Base-by-base conservation (phyloP, 202 grass and related monocot species). In the Elaeis oleifera region DNA sequence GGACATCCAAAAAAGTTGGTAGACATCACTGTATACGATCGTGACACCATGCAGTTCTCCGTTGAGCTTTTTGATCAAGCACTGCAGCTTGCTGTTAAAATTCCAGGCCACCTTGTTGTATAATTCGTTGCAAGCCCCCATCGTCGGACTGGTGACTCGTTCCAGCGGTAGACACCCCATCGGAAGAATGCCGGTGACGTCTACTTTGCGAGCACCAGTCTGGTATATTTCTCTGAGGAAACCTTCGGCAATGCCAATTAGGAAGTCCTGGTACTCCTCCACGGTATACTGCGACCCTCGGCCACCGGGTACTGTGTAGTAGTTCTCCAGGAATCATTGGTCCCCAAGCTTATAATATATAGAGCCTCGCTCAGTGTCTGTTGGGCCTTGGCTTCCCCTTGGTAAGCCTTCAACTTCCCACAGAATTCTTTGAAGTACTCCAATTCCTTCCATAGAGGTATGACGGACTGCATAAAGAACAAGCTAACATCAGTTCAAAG, bases 241-340 rank as follows among this genome's bases (percentile, higher is more conserved):
- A 3, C 39, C 36, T 31, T 67, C 63, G 0, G 54, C 27, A 57
- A 68, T 49, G 13, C 52, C 53, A 14, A 73, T 36, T 18, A 80
- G 53, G 26, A 68, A 73, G 32, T 61, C 61, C 53, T 39, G 25
- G 44, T 80, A 74, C 57, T 74, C 54, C 11, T 62, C 23, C 32
- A 73, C 62, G 13, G 61, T 73, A 25, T 54, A 80, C 18, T 73
- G 19, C 51, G 23, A 26, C 1, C 31, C n/a, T 32, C 68, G 18
- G n/a, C 27, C 13, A 4, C 51, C 14, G 49, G 27, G 23, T 27
- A 14, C 6, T 5, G 18, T 17, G 53, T 55, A 80, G 56, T 74
- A 80, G 69, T 80, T 73, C 69, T 64, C 68, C 5, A 80, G 29
- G 62, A 79, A 53, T 79, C 76, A 6, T 79, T 79, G 1, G 68